Evolutionary conservation across 176 grass and related monocot genomes (phyloP), one percentile per base, ranked within the genome.

Genomic region (Phragmites australis): DNA sequence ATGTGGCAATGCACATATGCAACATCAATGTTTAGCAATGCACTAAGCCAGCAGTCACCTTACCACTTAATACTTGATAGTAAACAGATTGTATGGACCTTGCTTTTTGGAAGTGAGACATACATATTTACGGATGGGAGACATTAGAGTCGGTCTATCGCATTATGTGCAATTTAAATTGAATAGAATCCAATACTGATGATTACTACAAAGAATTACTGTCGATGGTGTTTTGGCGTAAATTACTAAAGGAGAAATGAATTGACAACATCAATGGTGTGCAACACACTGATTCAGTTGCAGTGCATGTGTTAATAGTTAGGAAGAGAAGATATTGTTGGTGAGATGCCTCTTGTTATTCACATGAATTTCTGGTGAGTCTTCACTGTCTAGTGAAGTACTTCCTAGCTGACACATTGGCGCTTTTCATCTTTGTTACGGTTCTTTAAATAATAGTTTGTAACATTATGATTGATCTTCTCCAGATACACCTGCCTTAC

Each of bases 401-500:
- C 65, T 44, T 73, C 23, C 47, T 79, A 65, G 34, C 61, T 79
- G 49, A 78, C 29, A 78, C 43, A 50, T 78, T 37, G 21, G 26
- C 73, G 1, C 27, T 83, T 82, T 74, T 52, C 40, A 32, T 66
- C 32, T 19, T 11, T 70, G 23, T 34, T 70, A 59, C 51, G 53
- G 19, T 65, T 87, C 22, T 82, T 77, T 58, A 59, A 59, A 67
- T 76, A 40, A 66, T 67, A 55, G 25, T 49, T 81, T 81, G 29
- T 88, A 64, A 71, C 32, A 30, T 48, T 65, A 51, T 80, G 63
- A 18, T 81, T 85, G 59, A 67, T 84, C 53, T 85, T 85, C 80
- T 64, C 31, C 68, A 96, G 93, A 92, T 90, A 86, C 88, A 88
- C 90, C 88, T 70, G 81, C 88, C 57, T 83, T 96, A 59, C 85